phyloP scores from a whole-genome alignment of 2,329 filamentous ascomycete species.

The Phialocephala sp. region DNA sequence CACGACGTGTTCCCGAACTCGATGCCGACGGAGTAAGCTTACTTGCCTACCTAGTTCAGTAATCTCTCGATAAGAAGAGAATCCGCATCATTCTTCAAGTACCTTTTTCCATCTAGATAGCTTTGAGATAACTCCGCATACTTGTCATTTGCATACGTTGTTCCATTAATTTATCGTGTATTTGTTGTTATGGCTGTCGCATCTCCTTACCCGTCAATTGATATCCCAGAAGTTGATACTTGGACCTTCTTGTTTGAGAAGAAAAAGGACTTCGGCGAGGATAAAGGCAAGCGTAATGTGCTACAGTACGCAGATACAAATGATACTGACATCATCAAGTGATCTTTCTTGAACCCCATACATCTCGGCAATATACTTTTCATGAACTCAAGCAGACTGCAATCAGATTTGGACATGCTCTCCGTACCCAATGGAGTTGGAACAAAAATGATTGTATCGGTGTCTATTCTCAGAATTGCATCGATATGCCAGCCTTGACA shows the following conservation, averaged over 20 bases:
- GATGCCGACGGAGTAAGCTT: not conserved
- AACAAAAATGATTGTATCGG: conserved; percentile 80
- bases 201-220: conserved; percentile 52
- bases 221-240: conserved; percentile 75
- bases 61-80: conserved; percentile 1
- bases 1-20: not conserved
- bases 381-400: conserved; percentile 68
- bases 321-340: conserved; percentile 13
- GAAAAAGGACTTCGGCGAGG: conserved; percentile 66
- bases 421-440: conserved; percentile 76
- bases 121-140: not conserved
- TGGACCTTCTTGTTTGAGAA: conserved; percentile 79
- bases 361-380: conserved; percentile 70
- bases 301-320: not conserved
- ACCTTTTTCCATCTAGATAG: not conserved
- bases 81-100: not conserved
- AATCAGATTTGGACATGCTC: conserved; percentile 74
- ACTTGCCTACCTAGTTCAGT: not conserved
- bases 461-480: conserved; percentile 81
- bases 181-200: conserved; percentile 14
- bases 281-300: conserved; percentile 62
- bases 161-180: not conserved
- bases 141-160: not conserved
- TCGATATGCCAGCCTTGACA: conserved; percentile 78
- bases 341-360: conserved; percentile 54